These are phyloP conservation scores for Tetrahymena borealis DNA, from an alignment of 73 alveolate species.

Conservation along the genomic window DNA sequence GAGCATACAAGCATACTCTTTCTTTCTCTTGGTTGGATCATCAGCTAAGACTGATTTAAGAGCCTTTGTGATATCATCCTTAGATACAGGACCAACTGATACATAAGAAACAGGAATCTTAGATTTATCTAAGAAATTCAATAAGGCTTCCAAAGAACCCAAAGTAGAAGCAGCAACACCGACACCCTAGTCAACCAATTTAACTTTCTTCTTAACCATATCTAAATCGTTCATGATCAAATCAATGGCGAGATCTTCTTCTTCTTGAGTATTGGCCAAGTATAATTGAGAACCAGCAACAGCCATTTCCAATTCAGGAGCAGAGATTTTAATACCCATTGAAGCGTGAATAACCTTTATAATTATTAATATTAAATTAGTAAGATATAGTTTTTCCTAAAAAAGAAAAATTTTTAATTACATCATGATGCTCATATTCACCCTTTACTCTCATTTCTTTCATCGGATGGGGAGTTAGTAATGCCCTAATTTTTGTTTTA, in stretches of 20 bases:
- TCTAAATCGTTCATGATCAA: slow-evolving; percentile 79
- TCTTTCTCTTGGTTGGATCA: slow-evolving; percentile 34
- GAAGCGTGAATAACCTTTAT: slow-evolving; percentile 65
- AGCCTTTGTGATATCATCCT: slow-evolving; percentile 93
- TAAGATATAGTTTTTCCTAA: background rate
- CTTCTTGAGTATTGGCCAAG: slow-evolving; percentile 86
- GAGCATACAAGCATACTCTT: slow-evolving; percentile 83
- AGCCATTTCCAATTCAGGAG: slow-evolving; percentile 97
- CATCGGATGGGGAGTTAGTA: slow-evolving; percentile 98
- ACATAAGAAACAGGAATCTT: slow-evolving; percentile 91
- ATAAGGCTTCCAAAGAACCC: slow-evolving; percentile 97
- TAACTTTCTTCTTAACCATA: slow-evolving; percentile 83
- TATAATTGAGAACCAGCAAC: slow-evolving; percentile 96
- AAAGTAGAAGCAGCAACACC: slow-evolving; percentile 98
- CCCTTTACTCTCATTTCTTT: slow-evolving; percentile 98
- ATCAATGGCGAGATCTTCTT: slow-evolving; percentile 72
- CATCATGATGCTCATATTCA: slow-evolving; percentile 91
- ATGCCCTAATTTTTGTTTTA: slow-evolving; percentile 95
- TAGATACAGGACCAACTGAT: slow-evolving; percentile 94
- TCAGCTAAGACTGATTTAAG: slow-evolving; percentile 34
- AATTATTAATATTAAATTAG: background rate
- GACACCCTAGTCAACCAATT: slow-evolving; percentile 92
- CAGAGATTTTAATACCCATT: slow-evolving; percentile 97
- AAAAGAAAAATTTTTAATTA: slow-evolving; percentile 18
- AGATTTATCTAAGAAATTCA: slow-evolving; percentile 76